These are phyloP conservation scores for Cylindrotheca closterium DNA, from an alignment of 108 stramenopile genomes.

Conservation along the genomic window DNA sequence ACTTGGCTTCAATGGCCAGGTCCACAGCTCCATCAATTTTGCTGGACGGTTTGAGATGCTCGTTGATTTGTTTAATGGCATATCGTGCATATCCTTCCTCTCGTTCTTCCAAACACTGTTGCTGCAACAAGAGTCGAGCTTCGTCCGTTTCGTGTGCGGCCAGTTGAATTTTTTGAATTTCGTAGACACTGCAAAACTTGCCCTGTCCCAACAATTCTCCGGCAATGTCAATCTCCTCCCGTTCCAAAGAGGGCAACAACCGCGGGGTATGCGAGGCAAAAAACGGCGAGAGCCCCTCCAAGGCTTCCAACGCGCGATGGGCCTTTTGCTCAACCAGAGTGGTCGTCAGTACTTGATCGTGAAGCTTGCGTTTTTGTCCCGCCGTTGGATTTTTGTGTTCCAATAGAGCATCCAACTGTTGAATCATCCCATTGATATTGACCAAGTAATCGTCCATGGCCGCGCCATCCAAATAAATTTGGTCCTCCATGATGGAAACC, in stretches of 20 bases:
- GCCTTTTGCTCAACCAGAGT: background rate
- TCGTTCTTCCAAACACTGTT: background rate
- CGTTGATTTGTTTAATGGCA: background rate
- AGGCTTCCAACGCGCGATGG: background rate
- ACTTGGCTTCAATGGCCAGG: constrained; percentile 50
- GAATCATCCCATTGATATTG: background rate
- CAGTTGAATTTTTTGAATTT: background rate
- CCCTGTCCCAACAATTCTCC: constrained; percentile 5
- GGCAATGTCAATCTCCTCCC: background rate
- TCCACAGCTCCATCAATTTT: constrained; percentile 48
- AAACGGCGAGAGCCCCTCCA: background rate
- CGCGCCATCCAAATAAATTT: background rate
- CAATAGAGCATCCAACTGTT: background rate
- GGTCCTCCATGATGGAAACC: background rate
- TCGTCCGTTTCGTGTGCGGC: background rate
- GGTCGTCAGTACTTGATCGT: background rate
- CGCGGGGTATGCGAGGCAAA: background rate
- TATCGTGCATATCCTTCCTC: background rate
- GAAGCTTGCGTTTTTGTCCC: background rate
- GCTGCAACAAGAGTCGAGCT: background rate
- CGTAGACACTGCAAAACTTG: constrained; percentile 7
- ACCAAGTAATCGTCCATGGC: background rate
- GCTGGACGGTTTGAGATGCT: background rate
- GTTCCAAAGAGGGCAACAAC: background rate
- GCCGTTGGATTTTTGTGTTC: background rate